Evolutionary conservation across 202 grass and related monocot genomes (phyloP).

Genomic region (Saccharum hybrid): DNA sequence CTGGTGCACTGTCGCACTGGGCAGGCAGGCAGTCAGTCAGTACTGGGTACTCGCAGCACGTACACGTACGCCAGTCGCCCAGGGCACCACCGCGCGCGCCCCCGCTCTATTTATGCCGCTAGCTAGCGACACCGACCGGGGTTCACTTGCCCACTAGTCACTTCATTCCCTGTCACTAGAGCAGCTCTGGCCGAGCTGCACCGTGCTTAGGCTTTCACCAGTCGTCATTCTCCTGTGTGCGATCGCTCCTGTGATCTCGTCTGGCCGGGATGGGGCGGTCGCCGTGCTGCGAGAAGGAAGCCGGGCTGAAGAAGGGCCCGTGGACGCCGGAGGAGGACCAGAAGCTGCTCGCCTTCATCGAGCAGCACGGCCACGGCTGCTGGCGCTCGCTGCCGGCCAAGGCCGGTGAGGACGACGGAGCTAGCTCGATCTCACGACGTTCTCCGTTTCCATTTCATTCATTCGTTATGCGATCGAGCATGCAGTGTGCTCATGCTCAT

Average conservation of each 20-base stretch:
- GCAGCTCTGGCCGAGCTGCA: not conserved
- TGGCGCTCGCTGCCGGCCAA: conserved; percentile 80
- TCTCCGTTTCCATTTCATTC: too few relatives aligned
- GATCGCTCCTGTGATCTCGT: not conserved
- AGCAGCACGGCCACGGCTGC: conserved; percentile 77
- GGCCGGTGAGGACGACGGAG: conserved; percentile 43
- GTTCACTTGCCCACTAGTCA: conserved; percentile 8
- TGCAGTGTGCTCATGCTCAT: too few relatives aligned
- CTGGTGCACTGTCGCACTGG: not conserved
- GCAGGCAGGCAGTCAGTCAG: not conserved
- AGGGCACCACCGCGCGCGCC: not conserved
- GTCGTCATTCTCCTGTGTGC: not conserved
- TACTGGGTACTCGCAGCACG: not conserved
- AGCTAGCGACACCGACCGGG: not conserved
- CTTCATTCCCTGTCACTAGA: not conserved
- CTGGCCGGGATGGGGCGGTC: conserved; percentile 64
- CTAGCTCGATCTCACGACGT: too few relatives aligned
- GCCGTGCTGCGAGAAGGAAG: conserved; percentile 94
- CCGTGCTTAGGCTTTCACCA: too few relatives aligned
- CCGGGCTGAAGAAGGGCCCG: conserved; percentile 84
- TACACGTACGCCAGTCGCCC: not conserved
- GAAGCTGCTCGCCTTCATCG: conserved; percentile 81
- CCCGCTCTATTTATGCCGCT: conserved; percentile 50
- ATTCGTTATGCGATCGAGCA: too few relatives aligned
- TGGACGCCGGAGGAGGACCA: conserved; percentile 89